Evolutionary conservation across 1,284 basidiomycete genomes (phyloP).

Genomic region (Xanthoconium separans): DNA sequence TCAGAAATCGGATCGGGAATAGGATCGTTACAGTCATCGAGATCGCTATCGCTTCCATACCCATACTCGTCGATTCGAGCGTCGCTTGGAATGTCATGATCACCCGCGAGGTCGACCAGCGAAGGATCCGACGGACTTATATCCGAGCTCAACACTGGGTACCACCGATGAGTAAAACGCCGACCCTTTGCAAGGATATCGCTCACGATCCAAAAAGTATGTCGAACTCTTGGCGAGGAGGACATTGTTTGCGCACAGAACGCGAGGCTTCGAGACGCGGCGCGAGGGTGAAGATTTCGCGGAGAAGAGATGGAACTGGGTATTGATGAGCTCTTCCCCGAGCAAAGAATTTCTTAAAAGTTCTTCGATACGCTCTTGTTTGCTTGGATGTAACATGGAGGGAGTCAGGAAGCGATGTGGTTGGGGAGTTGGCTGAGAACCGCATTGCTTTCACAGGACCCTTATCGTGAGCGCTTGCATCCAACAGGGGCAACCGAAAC

Average conservation of each 20-base stretch:
- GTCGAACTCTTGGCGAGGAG: constrained; percentile 19
- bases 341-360: constrained; percentile 26
- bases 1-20: neutral
- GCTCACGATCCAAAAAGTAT: constrained; percentile 27
- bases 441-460: too few relatives aligned
- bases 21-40: neutral
- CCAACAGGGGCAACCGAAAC: too few relatives aligned
- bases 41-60: neutral
- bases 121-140: neutral
- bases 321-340: constrained; percentile 27
- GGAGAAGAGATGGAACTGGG: constrained; percentile 32
- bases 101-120: neutral
- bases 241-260: constrained; percentile 25
- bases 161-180: neutral
- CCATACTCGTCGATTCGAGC: neutral
- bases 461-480: too few relatives aligned
- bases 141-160: neutral
- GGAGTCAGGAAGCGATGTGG: too few relatives aligned
- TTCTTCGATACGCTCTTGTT: constrained; percentile 12
- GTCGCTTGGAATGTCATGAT: neutral
- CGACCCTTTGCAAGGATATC: neutral
- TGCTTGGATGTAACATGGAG: constrained; percentile 1
- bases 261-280: constrained; percentile 15
- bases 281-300: constrained; percentile 5
- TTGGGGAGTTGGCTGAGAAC: too few relatives aligned